Base-by-base conservation (phyloP, 2,329 filamentous ascomycete species). In the Ceratocystis cacaofunesta region DNA sequence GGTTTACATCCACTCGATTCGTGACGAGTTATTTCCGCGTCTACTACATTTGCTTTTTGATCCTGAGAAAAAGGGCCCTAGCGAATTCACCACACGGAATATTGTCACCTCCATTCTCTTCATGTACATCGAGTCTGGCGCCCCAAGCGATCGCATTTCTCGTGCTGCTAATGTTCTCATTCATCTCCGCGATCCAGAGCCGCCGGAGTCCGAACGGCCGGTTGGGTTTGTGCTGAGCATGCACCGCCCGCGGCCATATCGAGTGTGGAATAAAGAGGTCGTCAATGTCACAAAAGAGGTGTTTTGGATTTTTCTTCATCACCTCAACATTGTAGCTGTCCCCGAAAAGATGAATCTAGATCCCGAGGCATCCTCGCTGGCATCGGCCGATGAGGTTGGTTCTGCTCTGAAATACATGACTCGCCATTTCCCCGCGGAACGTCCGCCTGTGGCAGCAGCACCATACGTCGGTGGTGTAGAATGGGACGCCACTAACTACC, bases 251-350 rank as follows among this genome's bases (percentile, higher is more conserved):
- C 84, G 92, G 0, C 92, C 92, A 0, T 99, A 96, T 74, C 88
- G 90, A 43, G 83, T 95, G 2, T 99, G 92, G 92, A 90, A 87
- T 76, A 94, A 92, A 74, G 94, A 99, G 76, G 85, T 92, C 19
- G 86, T 87, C 67, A 92, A 89, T 71, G 92, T 97, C 61, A 96
- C 92, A 52, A 96, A 96, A 75, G 92, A 99, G 74, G 92, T 97
- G 32, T 99, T 99, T 74, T 99, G 92, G 92, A 97, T 97, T 73
- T 99, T 97, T 77, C 80, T 97, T 64, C 92, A 97, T 75, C 89
- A 95, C 70, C 80, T 95, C 66, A 97, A 97, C 71, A 86, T 96
- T 58, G 82, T 97, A 46, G 82, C 90, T 25, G 75, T 89, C 43
- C 83, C 86, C 72, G 28, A 75, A 70, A 60, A 61, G 41, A 65